Evolutionary conservation across 176 grass and related monocot species (phyloP).

Genomic region (Triticum monococcum): DNA sequence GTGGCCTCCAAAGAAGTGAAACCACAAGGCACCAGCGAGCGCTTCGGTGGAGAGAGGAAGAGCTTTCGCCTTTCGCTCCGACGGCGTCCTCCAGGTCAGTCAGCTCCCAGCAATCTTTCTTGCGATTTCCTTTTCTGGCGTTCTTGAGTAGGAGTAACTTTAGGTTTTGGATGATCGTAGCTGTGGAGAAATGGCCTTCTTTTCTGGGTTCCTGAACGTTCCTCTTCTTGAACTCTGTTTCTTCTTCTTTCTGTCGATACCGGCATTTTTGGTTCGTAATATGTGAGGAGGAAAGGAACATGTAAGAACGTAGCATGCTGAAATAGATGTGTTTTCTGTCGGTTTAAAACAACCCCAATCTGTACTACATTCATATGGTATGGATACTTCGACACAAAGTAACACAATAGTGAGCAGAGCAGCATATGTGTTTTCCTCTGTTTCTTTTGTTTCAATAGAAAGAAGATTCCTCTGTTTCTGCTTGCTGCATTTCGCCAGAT

Average conservation of each 20-base stretch:
- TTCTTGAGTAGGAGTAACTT: not conserved
- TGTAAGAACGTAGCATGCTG: not conserved
- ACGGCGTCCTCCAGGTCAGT: slow-evolving; percentile 31
- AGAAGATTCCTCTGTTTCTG: not conserved
- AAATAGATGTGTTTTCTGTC: not conserved
- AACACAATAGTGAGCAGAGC: not conserved
- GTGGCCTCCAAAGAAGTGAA: not conserved
- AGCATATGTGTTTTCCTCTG: not conserved
- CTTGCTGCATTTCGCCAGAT: not conserved
- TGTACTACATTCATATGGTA: not conserved
- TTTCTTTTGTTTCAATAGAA: not conserved
- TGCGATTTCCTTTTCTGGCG: not conserved
- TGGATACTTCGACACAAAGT: not conserved
- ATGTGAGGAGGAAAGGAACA: not conserved
- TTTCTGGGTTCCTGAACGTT: not conserved
- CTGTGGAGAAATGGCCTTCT: not conserved
- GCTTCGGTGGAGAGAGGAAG: not conserved
- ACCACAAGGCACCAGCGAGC: not conserved
- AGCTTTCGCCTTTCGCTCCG: not conserved
- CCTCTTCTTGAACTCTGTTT: not conserved
- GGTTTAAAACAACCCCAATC: not conserved
- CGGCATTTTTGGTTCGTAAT: not conserved
- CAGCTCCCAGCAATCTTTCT: not conserved
- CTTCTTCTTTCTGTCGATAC: not conserved
- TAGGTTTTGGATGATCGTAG: not conserved